Conservation (phyloP, 2,329 filamentous ascomycete species). For the Arthrobotrys sinensis region DNA sequence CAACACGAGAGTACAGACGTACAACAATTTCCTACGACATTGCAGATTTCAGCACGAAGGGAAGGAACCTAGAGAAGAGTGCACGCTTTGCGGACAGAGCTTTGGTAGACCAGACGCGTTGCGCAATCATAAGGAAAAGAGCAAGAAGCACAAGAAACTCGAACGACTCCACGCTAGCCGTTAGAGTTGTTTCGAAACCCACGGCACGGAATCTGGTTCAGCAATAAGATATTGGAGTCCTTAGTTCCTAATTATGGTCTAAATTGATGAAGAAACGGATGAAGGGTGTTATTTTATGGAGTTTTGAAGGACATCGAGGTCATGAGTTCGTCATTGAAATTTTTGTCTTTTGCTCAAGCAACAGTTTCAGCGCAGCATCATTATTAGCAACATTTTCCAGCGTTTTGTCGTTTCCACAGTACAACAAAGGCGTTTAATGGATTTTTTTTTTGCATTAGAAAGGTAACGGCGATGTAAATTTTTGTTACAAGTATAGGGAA, state of each 20-base stretch:
- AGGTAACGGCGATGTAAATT: slow-evolving; percentile 13
- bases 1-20: slow-evolving; percentile 55
- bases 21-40: slow-evolving; percentile 60
- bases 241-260: not conserved
- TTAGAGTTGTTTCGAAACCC: slow-evolving; percentile 10
- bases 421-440: slow-evolving; percentile 36
- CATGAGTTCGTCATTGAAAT: slow-evolving; percentile 25
- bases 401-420: slow-evolving; percentile 6
- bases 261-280: slow-evolving; percentile 19
- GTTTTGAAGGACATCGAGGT: not conserved
- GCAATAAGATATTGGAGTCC: not conserved
- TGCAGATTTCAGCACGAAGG: slow-evolving; percentile 58
- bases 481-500: slow-evolving; percentile 22
- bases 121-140: slow-evolving; percentile 59
- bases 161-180: slow-evolving; percentile 47
- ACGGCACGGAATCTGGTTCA: not conserved
- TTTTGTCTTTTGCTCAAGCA: slow-evolving; percentile 12
- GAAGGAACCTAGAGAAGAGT: slow-evolving; percentile 57
- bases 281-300: not conserved
- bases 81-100: slow-evolving; percentile 55
- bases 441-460: slow-evolving; percentile 36
- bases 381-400: slow-evolving; percentile 11
- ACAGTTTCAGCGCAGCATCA: slow-evolving; percentile 13
- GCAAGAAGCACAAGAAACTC: slow-evolving; percentile 59
- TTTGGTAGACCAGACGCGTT: slow-evolving; percentile 59